Conservation (phyloP, 2,329 filamentous ascomycete genomes). For the Plectosphaerella cucumerina region DNA sequence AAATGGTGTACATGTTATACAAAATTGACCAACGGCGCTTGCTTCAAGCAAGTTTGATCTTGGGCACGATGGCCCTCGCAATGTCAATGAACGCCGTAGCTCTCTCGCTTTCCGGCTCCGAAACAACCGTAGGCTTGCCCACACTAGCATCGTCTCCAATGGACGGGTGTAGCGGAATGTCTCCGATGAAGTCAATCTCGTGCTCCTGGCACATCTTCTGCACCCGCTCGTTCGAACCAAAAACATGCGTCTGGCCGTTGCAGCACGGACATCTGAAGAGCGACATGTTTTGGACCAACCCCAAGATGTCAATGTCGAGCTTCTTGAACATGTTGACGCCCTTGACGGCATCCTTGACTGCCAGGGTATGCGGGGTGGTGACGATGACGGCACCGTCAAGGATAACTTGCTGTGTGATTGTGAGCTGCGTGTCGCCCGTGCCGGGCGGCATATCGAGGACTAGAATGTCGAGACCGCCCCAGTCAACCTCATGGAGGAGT, state of each 20-base stretch:
- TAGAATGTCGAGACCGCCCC: constrained; percentile 83
- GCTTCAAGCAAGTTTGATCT: constrained; percentile 26
- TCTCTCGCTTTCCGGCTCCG: constrained; percentile 72
- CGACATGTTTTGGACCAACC: constrained; percentile 90
- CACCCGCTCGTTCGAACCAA: constrained; percentile 64
- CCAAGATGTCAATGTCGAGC: constrained; percentile 74
- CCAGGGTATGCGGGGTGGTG: constrained; percentile 89
- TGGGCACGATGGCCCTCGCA: constrained; percentile 50
- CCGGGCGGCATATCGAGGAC: constrained; percentile 90
- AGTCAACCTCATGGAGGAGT: constrained; percentile 90
- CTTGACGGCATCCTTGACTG: constrained; percentile 85
- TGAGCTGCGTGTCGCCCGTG: constrained; percentile 92
- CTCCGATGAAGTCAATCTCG: constrained; percentile 75
- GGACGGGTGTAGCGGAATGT: constrained; percentile 80
- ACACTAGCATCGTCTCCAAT: constrained; percentile 86
- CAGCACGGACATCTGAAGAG: constrained; percentile 80
- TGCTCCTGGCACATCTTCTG: constrained; percentile 65
- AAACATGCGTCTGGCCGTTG: constrained; percentile 68
- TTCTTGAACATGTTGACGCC: constrained; percentile 92
- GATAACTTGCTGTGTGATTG: constrained; percentile 92
- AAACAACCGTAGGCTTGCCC: constrained; percentile 85
- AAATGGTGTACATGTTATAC: not conserved
- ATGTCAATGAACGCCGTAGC: constrained; percentile 69
- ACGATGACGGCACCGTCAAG: constrained; percentile 86
- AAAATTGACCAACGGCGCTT: not conserved